Percentiles rank a stretch among this genome's conserved stretches.
phyloP scores from a whole-genome alignment of 2,329 filamentous ascomycete species.

The Falciphora oryzae region DNA sequence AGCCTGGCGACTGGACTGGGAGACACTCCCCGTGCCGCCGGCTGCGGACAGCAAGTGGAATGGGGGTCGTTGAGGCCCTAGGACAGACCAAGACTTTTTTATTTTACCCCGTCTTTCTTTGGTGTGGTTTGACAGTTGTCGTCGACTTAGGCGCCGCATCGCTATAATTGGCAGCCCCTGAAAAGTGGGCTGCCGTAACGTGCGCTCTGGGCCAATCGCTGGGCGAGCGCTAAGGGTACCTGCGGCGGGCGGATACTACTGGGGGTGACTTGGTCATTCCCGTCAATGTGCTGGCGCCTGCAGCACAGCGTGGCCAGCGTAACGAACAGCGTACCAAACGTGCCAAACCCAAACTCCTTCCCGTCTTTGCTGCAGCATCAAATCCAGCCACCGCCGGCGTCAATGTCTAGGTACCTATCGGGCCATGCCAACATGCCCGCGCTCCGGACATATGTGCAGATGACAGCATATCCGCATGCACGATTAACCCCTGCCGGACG shows the following conservation, averaged over 20 bases:
- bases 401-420: no score
- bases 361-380: no score
- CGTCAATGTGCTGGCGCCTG: not conserved
- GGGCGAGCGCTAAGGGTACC: slow-evolving; percentile 4
- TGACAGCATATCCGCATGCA: not conserved
- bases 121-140: slow-evolving; percentile 5
- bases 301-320: not conserved
- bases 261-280: no score
- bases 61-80: not conserved
- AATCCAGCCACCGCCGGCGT: no score
- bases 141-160: slow-evolving; percentile 7
- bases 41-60: not conserved
- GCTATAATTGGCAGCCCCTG: slow-evolving; percentile 8
- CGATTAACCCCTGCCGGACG: not conserved
- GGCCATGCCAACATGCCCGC: no score
- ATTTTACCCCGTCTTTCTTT: not conserved
- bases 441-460: not conserved
- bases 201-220: slow-evolving; percentile 6
- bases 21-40: not conserved
- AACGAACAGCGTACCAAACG: not conserved
- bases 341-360: no score
- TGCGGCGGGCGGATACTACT: slow-evolving; percentile 1
- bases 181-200: not conserved
- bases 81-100: not conserved
- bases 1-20: not conserved